Conservation (phyloP, 805 yeast species). For the Cyberlindnera americana region DNA sequence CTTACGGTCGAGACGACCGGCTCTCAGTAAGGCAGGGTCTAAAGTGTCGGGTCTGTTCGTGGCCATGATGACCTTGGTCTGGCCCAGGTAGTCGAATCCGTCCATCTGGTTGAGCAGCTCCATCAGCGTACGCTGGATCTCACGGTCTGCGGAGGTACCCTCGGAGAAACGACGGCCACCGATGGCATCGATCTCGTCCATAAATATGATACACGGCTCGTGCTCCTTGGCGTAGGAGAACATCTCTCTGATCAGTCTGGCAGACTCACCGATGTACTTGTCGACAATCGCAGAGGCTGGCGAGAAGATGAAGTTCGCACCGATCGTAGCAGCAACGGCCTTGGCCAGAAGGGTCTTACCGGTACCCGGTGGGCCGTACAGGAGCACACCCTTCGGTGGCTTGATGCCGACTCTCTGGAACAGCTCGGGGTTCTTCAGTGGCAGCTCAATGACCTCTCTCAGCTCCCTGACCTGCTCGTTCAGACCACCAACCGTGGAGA, state of each 20-base stretch:
- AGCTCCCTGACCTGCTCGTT: slow-evolving; percentile 94
- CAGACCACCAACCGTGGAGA: slow-evolving; percentile 93
- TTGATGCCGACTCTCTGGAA: slow-evolving; percentile 95
- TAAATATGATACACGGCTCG: slow-evolving; percentile 95
- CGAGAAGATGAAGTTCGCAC: slow-evolving; percentile 96
- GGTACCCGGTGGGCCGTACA: slow-evolving; percentile 98
- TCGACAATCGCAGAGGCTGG: slow-evolving; percentile 98
- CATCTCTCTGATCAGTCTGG: slow-evolving; percentile 95
- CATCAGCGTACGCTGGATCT: slow-evolving; percentile 96
- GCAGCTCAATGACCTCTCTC: slow-evolving; percentile 96
- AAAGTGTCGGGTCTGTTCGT: slow-evolving; percentile 98
- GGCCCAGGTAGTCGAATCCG: slow-evolving; percentile 95
- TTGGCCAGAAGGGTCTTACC: slow-evolving; percentile 95
- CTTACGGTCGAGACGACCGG: slow-evolving; percentile 95
- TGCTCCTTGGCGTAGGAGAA: slow-evolving; percentile 96
- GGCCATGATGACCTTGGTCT: slow-evolving; percentile 97
- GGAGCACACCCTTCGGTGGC: slow-evolving; percentile 96
- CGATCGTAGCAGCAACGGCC: slow-evolving; percentile 98
- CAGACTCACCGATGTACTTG: slow-evolving; percentile 96
- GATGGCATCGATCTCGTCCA: slow-evolving; percentile 98
- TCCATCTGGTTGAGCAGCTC: slow-evolving; percentile 97
- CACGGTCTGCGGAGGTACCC: slow-evolving; percentile 98
- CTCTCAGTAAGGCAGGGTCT: slow-evolving; percentile 95
- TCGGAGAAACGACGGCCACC: slow-evolving; percentile 98
- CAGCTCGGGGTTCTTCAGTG: slow-evolving; percentile 94